Conservation (phyloP, 2,329 filamentous ascomycete species). For the Bisporella sp. region DNA sequence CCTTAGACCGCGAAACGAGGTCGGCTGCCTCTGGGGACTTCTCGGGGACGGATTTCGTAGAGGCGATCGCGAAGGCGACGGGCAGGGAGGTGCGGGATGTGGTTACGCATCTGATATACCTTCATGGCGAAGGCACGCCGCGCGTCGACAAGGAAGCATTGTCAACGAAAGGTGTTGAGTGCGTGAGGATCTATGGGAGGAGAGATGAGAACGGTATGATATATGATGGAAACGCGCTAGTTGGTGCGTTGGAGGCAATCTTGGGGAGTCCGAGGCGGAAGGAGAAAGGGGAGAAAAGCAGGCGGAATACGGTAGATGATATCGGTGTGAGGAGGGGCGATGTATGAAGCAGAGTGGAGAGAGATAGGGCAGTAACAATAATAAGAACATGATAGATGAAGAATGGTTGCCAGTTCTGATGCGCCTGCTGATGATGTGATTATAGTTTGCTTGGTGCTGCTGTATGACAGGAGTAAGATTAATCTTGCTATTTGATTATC, state of each 20-base stretch:
- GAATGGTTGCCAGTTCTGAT: too few relatives aligned
- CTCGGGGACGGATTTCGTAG: conserved; percentile 73
- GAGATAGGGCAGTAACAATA: too few relatives aligned
- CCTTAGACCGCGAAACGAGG: conserved; percentile 79
- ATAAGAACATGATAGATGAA: too few relatives aligned
- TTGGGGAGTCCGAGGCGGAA: conserved; percentile 48
- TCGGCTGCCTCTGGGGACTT: conserved; percentile 53
- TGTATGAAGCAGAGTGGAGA: too few relatives aligned
- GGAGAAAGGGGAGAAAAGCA: conserved; percentile 41
- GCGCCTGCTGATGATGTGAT: too few relatives aligned
- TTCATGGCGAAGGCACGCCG: conserved; percentile 66
- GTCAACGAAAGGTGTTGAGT: conserved; percentile 63
- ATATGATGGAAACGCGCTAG: conserved; percentile 72
- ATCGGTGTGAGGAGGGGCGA: neutral
- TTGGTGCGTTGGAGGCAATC: conserved; percentile 70
- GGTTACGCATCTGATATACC: conserved; percentile 76
- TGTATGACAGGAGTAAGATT: too few relatives aligned
- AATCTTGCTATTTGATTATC: too few relatives aligned
- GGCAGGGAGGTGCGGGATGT: conserved; percentile 48
- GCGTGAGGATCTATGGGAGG: conserved; percentile 69
- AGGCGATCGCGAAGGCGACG: conserved; percentile 63
- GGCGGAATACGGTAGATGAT: conserved; percentile 48
- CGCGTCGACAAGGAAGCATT: conserved; percentile 61
- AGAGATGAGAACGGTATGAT: conserved; percentile 42
- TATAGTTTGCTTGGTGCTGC: too few relatives aligned